phyloP scores from a whole-genome alignment of 768 basidiomycete species.

The Serendipita sp. region DNA sequence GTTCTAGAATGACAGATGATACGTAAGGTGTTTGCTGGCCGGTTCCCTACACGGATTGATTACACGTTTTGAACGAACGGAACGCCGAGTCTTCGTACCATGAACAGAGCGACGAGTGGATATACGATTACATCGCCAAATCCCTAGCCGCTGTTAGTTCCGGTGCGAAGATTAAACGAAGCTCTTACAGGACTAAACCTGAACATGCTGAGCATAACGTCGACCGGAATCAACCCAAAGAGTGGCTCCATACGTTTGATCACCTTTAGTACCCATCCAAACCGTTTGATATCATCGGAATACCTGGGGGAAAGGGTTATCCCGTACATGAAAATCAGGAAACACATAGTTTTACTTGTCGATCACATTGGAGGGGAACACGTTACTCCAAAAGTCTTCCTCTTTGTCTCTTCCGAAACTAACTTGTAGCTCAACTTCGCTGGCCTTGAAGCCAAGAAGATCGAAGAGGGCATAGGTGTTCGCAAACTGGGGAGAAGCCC shows the following conservation, averaged over 20 bases:
- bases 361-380: slow-evolving; percentile 17
- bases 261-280: slow-evolving; percentile 18
- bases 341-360: not conserved
- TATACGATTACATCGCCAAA: slow-evolving; percentile 25
- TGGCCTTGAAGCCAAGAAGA: slow-evolving; percentile 20
- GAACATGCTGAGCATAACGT: slow-evolving; percentile 21
- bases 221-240: slow-evolving; percentile 21
- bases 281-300: slow-evolving; percentile 19
- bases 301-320: slow-evolving; percentile 8
- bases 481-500: slow-evolving; percentile 21
- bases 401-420: slow-evolving; percentile 20
- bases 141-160: not conserved
- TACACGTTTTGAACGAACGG: not conserved
- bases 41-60: slow-evolving; percentile 14
- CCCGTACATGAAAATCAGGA: not conserved
- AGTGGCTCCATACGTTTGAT: slow-evolving; percentile 20
- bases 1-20: slow-evolving; percentile 21
- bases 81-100: not conserved
- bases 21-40: slow-evolving; percentile 24
- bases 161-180: slow-evolving; percentile 13
- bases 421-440: slow-evolving; percentile 23
- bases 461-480: slow-evolving; percentile 22
- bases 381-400: slow-evolving; percentile 24
- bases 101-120: slow-evolving; percentile 21
- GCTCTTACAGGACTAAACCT: slow-evolving; percentile 17